phyloP scores from a whole-genome alignment of 345 rosid genomes.

The Eucalyptus camaldulensis region DNA sequence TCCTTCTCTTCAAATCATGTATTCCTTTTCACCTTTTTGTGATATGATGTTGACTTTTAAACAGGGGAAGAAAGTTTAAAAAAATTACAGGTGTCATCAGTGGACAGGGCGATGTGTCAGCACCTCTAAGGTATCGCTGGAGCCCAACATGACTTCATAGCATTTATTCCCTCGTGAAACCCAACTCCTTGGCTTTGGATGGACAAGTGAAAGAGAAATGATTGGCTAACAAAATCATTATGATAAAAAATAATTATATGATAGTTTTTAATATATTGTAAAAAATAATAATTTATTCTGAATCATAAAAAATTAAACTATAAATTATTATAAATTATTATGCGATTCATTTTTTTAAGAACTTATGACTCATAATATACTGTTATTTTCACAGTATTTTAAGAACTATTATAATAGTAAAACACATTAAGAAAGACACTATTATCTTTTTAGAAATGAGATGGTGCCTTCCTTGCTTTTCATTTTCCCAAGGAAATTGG shows the following conservation, averaged over 20 bases:
- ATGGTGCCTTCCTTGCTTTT: too few species aligned
- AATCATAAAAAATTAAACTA: too few species aligned
- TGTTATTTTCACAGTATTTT: rapidly evolving
- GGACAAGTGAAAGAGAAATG: background rate
- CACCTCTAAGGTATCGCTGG: background rate
- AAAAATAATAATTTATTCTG: too few species aligned
- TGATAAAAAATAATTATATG: too few species aligned
- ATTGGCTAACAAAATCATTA: too few species aligned
- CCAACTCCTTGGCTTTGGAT: background rate
- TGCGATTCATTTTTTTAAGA: rapidly evolving
- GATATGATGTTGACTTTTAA: background rate
- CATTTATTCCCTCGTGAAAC: background rate
- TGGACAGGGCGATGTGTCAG: background rate
- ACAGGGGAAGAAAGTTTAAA: too few species aligned
- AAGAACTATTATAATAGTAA: rapidly evolving
- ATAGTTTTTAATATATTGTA: rapidly evolving
- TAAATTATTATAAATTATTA: too few species aligned
- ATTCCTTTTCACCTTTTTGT: background rate
- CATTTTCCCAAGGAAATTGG: too few species aligned
- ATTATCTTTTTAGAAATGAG: too few species aligned
- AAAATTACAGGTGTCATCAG: background rate
- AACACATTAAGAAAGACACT: rapidly evolving
- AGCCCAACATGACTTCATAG: background rate
- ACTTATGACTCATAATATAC: rapidly evolving
- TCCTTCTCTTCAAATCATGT: too few species aligned